These are phyloP conservation scores for Colletotrichum salicis DNA, from an alignment of 2,329 filamentous ascomycete species.

Conservation along the genomic window DNA sequence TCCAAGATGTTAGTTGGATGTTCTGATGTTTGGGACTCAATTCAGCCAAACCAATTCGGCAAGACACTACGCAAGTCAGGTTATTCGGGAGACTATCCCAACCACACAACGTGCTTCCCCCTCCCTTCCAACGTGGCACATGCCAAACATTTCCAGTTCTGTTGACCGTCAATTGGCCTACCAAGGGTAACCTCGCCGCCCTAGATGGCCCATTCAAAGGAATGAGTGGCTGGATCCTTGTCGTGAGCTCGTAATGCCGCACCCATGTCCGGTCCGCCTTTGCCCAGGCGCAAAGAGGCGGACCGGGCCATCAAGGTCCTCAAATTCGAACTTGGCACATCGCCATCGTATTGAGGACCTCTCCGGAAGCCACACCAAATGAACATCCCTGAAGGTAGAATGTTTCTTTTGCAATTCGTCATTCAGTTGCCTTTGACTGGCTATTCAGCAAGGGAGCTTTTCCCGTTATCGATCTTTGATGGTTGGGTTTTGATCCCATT, in stretches of 20 bases:
- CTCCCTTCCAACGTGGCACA: conserved; percentile 1
- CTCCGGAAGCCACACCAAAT: neutral
- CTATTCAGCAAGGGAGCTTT: neutral
- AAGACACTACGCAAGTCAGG: conserved; percentile 3
- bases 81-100: conserved; percentile 5
- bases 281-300: conserved; percentile 23
- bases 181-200: neutral
- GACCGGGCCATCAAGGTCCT: conserved; percentile 34
- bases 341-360: too few relatives aligned
- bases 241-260: neutral
- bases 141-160: neutral
- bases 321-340: neutral
- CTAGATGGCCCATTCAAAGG: neutral
- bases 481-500: neutral
- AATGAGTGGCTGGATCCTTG: neutral
- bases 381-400: neutral
- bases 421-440: neutral
- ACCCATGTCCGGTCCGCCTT: neutral
- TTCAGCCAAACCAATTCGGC: conserved; percentile 4
- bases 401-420: neutral
- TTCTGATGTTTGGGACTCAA: neutral
- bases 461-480: neutral
- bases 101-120: conserved; percentile 6
- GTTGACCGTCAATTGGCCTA: neutral
- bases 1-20: neutral